Percentiles rank a stretch among this genome's conserved stretches.
Conservation (phyloP, 257 asterid genomes). For the Solanum sparsipilum region DNA sequence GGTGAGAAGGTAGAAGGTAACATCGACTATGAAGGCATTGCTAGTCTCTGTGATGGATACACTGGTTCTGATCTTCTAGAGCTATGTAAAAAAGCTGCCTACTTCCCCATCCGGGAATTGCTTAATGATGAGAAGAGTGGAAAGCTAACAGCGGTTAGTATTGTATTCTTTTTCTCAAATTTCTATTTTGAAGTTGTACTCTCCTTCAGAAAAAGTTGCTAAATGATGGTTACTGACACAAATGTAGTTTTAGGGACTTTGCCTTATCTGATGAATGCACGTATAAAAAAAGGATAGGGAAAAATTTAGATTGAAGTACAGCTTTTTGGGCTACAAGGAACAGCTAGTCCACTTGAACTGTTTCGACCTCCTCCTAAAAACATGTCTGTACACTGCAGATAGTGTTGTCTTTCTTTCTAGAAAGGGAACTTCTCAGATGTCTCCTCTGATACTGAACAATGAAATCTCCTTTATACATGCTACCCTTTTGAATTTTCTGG, state of each 20-base stretch:
- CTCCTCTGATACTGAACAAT: background rate
- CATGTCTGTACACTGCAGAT: background rate
- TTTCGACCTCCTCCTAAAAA: background rate
- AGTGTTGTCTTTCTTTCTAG: background rate
- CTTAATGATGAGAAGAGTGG: slow-evolving; percentile 70
- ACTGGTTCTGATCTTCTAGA: slow-evolving; percentile 95
- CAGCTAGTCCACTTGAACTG: background rate
- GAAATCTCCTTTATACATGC: background rate
- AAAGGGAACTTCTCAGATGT: background rate
- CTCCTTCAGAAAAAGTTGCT: background rate
- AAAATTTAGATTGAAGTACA: background rate
- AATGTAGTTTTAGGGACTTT: background rate
- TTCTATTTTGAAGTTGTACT: background rate
- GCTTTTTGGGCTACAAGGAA: background rate
- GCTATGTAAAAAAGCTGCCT: slow-evolving; percentile 89
- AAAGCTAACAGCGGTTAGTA: slow-evolving; percentile 37
- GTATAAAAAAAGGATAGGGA: background rate
- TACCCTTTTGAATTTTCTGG: background rate
- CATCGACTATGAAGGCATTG: slow-evolving; percentile 56
- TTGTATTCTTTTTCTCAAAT: background rate
- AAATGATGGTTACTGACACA: background rate
- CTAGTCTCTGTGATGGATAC: slow-evolving; percentile 66
- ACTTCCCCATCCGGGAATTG: slow-evolving; percentile 71
- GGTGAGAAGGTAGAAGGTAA: slow-evolving; percentile 56
- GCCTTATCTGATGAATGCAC: background rate